phyloP scores from a whole-genome alignment of 2,329 filamentous ascomycete genomes.

The Fusarium sacchari region DNA sequence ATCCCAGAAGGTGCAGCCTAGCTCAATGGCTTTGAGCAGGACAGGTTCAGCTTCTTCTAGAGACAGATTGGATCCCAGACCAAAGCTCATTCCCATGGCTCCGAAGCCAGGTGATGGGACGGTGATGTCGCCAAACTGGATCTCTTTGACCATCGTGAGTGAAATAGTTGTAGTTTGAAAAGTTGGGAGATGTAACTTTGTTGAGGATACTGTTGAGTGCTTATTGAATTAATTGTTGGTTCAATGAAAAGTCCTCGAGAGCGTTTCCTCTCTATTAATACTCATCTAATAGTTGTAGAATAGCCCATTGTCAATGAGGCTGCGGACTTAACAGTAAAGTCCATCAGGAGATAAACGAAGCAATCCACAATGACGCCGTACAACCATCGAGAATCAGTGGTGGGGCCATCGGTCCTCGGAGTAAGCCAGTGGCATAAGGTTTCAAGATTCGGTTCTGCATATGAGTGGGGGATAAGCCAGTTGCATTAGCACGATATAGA shows the following conservation, averaged over 20 bases:
- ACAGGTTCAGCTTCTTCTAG: conserved; percentile 8
- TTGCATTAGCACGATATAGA: neutral
- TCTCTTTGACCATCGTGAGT: neutral
- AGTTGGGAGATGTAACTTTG: neutral
- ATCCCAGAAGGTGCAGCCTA: conserved; percentile 11
- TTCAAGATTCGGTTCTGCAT: no score
- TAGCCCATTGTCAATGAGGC: neutral
- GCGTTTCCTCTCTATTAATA: neutral
- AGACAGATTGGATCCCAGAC: neutral
- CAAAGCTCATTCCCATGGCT: conserved; percentile 1
- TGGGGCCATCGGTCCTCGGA: neutral
- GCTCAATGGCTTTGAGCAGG: neutral
- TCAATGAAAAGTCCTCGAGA: accelerated
- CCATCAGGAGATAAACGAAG: neutral
- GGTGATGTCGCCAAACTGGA: neutral
- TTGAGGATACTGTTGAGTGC: neutral
- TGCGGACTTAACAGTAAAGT: neutral
- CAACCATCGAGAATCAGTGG: neutral
- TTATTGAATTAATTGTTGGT: neutral
- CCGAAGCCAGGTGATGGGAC: conserved; percentile 6
- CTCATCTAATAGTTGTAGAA: neutral
- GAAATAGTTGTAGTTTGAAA: no score
- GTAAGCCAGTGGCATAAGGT: neutral
- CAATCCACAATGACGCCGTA: neutral
- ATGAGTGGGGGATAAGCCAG: neutral